A percentile compares a stretch with the other conserved stretches of the same genome.
These are phyloP conservation scores for Hypseocharis bilobata DNA, from an alignment of 441 rosid genomes.

Conservation along the genomic window DNA sequence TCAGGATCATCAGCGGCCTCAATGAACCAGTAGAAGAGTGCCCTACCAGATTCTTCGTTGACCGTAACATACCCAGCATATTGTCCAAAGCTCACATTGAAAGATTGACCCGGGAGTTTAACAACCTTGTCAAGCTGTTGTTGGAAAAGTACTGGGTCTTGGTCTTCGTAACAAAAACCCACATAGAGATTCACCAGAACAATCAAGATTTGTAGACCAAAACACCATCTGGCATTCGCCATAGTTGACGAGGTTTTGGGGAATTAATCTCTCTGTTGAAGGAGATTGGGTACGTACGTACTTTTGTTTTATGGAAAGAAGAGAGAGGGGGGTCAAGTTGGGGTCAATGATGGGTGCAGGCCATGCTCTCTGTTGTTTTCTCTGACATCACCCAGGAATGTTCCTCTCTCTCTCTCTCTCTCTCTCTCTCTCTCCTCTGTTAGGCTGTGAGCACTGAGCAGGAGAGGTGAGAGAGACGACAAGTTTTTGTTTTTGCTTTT, in stretches of 20 bases:
- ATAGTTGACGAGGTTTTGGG: conserved; percentile 20
- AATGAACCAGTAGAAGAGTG: conserved; percentile 77
- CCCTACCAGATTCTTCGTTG: conserved; percentile 54
- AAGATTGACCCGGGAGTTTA: conserved; percentile 62
- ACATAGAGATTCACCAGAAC: conserved; percentile 25
- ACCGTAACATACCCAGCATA: conserved; percentile 70
- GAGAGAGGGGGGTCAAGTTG: background rate
- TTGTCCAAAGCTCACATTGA: conserved; percentile 54
- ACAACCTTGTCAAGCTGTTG: conserved; percentile 53
- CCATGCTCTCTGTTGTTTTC: no score
- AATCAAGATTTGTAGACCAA: conserved; percentile 19
- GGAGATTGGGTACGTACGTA: background rate
- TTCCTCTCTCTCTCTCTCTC: no score
- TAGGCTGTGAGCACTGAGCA: no score
- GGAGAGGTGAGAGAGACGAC: no score
- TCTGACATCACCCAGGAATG: no score
- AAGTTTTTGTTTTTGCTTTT: no score
- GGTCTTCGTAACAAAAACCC: conserved; percentile 23
- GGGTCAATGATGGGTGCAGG: no score
- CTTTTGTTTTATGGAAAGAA: background rate
- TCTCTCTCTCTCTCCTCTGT: no score
- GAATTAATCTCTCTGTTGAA: background rate
- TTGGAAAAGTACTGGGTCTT: conserved; percentile 32
- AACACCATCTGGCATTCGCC: conserved; percentile 29
- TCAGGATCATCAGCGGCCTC: conserved; percentile 67